Base-by-base conservation (phyloP, 1,284 basidiomycete species). In the Afroboletus lepidellus region DNA sequence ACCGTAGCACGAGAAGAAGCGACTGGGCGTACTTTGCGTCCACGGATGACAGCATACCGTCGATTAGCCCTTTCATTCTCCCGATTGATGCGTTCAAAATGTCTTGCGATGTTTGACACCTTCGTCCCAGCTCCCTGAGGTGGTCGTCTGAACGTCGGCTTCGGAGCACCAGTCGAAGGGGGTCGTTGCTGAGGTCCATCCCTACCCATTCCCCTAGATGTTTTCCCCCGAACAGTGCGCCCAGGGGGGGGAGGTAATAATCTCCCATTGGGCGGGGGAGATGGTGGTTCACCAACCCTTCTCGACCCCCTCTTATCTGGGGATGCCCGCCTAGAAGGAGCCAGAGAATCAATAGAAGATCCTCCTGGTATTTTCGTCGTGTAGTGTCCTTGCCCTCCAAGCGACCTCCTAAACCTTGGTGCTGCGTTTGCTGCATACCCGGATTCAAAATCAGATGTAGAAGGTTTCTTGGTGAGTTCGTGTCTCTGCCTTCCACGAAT, bases 1-100 rank as follows among this genome's bases (percentile, higher is more conserved):
- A 98, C 92, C 55, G 87, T 94, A 8, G 94, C 94, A 49, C 88
- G 84, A 4, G 94, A 90, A 30, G 88, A 87, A 8, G 90, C 90
- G 8, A 99, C 93, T 2, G 97, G 96, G 34, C 96, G 85, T n/a
- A 94, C 92, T 39, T 92, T 84, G 57, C 86, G 88, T 15, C 90
- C 88, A n/a, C 93, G 82, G 60, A 94, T 89, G 48, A 92, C 84
- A 37, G 83, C 79, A 63, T 90, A 90, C 24, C 85, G 80, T 42
- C 80, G 79, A 60, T 77, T 87, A 4, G 81, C 75, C 20, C 82
- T 81, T 60, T 91, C 89, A 8, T 70, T 80, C 47, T 91, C 87
- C 47, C 80, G 79, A 51, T 72, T 78, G 18, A 91, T 76, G 13
- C 85, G 80, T 65, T 92, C 90, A 63, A 85, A 92, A 51, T 91